Percentiles rank a stretch among this genome's conserved stretches.
phyloP scores from a whole-genome alignment of 768 basidiomycete genomes.

The Amylocystis lapponica region DNA sequence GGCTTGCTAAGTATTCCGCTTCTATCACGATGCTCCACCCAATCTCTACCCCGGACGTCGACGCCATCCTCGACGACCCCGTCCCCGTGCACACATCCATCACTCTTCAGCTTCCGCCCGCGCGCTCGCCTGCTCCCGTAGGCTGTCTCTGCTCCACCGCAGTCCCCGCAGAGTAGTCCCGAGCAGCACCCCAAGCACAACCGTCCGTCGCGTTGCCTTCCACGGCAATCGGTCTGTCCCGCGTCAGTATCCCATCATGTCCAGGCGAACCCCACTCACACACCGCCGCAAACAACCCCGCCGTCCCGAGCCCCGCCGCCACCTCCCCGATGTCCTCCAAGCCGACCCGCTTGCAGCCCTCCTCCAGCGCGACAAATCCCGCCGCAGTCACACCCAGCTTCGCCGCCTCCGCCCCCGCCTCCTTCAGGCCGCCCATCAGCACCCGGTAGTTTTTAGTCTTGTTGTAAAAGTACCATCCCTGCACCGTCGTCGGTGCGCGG shows the following conservation, averaged over 20 bases:
- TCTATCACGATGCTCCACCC: constrained; percentile 3
- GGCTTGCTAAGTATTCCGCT: too few relatives aligned
- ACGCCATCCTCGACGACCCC: constrained; percentile 2
- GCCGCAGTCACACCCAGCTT: constrained; percentile 43
- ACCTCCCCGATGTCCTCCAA: constrained; percentile 37
- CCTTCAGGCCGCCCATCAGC: constrained; percentile 64
- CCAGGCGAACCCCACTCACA: constrained; percentile 32
- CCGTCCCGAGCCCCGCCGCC: constrained; percentile 63
- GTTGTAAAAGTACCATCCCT: constrained; percentile 95
- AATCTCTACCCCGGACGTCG: background rate
- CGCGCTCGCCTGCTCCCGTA: constrained; percentile 19
- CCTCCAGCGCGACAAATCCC: constrained; percentile 46
- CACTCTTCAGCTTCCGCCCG: constrained; percentile 14
- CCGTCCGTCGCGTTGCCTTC: constrained; percentile 40
- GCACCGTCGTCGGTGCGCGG: constrained; percentile 74
- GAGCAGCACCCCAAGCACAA: constrained; percentile 50
- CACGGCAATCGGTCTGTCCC: constrained; percentile 52
- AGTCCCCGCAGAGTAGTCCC: constrained; percentile 47
- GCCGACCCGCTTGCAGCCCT: constrained; percentile 33
- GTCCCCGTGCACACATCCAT: constrained; percentile 6
- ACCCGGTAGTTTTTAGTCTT: constrained; percentile 93
- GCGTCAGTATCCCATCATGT: constrained; percentile 3
- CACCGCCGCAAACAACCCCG: constrained; percentile 48
- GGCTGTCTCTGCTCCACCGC: constrained; percentile 23
- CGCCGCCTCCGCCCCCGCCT: constrained; percentile 52